phyloP scores from a whole-genome alignment of 2,329 filamentous ascomycete species.

The Trichophyton schoenleinii region DNA sequence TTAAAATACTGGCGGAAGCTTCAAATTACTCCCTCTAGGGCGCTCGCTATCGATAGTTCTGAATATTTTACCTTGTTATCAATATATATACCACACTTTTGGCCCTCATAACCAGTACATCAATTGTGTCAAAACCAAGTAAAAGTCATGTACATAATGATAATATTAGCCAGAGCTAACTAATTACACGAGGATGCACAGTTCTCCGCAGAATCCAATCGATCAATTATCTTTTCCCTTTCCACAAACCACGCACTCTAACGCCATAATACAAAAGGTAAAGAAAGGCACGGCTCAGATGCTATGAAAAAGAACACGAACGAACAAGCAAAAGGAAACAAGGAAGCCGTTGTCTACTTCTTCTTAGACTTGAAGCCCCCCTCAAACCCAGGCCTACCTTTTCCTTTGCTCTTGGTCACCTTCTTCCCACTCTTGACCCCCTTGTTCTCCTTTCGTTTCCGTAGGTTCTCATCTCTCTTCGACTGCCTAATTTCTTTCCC shows the following conservation, averaged over 20 bases:
- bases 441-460: slow-evolving; percentile 64
- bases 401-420: slow-evolving; percentile 36
- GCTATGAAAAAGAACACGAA: no score
- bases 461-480: slow-evolving; percentile 69
- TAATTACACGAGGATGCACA: background rate
- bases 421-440: slow-evolving; percentile 39
- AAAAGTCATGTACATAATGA: background rate
- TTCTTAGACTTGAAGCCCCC: slow-evolving; percentile 53
- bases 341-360: slow-evolving; percentile 19
- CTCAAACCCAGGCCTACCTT: slow-evolving; percentile 56
- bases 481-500: slow-evolving; percentile 66
- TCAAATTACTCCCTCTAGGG: background rate
- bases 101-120: background rate
- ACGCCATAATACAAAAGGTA: background rate
- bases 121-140: no score
- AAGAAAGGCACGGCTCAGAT: no score
- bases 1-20: background rate
- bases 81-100: background rate
- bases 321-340: background rate
- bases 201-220: background rate
- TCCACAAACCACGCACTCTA: background rate
- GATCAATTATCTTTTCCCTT: background rate
- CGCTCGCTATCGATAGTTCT: background rate
- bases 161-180: background rate
- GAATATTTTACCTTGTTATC: background rate